These are phyloP conservation scores for Tolypocladium cylindrosporum DNA, from an alignment of 2,329 filamentous ascomycete genomes.

Conservation along the genomic window DNA sequence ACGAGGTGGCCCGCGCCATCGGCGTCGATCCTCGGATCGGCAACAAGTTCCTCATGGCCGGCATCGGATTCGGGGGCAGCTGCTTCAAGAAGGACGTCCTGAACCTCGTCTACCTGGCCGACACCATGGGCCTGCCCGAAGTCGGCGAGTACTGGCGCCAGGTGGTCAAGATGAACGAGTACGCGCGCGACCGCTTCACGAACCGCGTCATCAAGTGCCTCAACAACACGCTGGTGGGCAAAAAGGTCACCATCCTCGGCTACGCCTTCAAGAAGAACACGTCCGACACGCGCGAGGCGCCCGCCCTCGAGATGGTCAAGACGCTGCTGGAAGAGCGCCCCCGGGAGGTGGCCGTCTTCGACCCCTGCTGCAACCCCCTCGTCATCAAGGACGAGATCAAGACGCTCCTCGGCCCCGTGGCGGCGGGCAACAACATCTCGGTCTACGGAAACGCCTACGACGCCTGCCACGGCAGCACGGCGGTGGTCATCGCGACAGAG, in stretches of 20 bases:
- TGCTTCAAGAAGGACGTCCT: constrained; percentile 78
- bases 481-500: constrained; percentile 45
- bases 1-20: constrained; percentile 57
- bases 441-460: constrained; percentile 39
- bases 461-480: constrained; percentile 38
- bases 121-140: constrained; percentile 57
- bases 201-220: constrained; percentile 55
- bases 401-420: constrained; percentile 26
- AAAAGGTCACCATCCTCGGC: constrained; percentile 64
- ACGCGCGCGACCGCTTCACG: constrained; percentile 60
- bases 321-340: constrained; percentile 55
- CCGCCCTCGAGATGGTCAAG: constrained; percentile 58
- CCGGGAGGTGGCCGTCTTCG: constrained; percentile 56
- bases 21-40: constrained; percentile 66
- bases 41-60: constrained; percentile 61
- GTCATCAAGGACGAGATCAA: constrained; percentile 42
- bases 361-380: constrained; percentile 49
- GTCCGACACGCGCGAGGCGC: constrained; percentile 61
- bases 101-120: constrained; percentile 63
- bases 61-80: constrained; percentile 68
- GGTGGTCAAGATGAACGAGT: constrained; percentile 69
- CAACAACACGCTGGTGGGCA: constrained; percentile 57
- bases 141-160: constrained; percentile 68
- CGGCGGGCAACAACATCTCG: constrained; percentile 31
- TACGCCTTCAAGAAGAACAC: constrained; percentile 78